Evolutionary conservation across 305 asterid genomes (phyloP), one percentile per base, ranked within the genome.

Genomic region (Salvia sclarea): DNA sequence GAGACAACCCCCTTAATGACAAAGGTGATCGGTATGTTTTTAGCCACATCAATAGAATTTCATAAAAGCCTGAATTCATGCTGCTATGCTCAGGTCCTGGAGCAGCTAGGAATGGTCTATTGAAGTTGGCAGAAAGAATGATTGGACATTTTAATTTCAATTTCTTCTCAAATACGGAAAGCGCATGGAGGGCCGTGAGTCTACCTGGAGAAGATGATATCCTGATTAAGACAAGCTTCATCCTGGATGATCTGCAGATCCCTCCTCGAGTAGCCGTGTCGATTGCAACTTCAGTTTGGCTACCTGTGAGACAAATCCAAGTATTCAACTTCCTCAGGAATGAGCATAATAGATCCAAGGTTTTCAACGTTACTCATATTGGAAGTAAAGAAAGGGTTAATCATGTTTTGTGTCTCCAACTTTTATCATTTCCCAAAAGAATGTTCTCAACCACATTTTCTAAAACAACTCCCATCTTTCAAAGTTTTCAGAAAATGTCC

Each of bases 91-190:
- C 43, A 82, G 85, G 72, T 22, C 12, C 67, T 49, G 67, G 61
- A 53, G 58, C 58, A 61, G 82, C 83, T 38, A 70, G 49, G 61
- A 81, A 41, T 37, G 78, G 82, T 57, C 17, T 75, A 18, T 44
- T 80, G 66, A 81, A 75, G 64, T 66, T 85, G 63, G 81, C 86
- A 13, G 80, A 59, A 30, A 74, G 87, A 69, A 84, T 78, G 85
- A 63, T 76, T 13, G 62, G 72, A 69, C 40, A 64, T 4, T 83
- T 74, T 59, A 73, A 73, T 68, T 61, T 66, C 5, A 84, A 79
- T 71, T 47, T 75, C 28, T 73, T 54, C 64, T 80, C 89, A 17
- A 74, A 73, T 56, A 45, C 5, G 24, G 81, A 55, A 66, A 77
- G 71, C 37, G 49, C 25, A 57, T 82, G 93, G 93, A 75, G 71